phyloP scores from a whole-genome alignment of 140 eudicot species.

The Oenanthe javanica region DNA sequence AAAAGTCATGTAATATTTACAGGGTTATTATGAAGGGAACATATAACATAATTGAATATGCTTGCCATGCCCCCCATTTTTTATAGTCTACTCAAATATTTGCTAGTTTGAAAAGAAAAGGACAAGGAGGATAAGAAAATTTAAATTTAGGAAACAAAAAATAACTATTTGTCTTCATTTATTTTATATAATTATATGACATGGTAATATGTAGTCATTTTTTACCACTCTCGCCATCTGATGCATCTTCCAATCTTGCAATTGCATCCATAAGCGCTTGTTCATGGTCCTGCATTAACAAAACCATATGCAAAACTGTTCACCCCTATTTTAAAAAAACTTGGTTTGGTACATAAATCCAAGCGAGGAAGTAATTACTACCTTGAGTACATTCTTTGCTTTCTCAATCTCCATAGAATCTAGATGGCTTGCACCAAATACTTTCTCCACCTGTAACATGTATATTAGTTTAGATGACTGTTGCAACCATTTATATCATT shows the following conservation, averaged over 20 bases:
- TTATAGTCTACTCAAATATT: not conserved
- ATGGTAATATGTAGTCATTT: conserved; percentile 23
- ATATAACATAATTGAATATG: not conserved
- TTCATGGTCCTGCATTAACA: conserved; percentile 71
- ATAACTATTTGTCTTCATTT: not conserved
- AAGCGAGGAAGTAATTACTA: not conserved
- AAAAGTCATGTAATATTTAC: not conserved
- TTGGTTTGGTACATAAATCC: not conserved
- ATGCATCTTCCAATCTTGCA: conserved; percentile 70
- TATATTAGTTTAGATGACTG: not conserved
- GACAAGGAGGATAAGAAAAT: not conserved
- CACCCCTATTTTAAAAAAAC: not conserved
- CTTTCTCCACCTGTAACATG: conserved; percentile 61
- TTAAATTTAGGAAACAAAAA: not conserved
- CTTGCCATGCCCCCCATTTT: not conserved
- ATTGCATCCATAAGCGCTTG: conserved; percentile 74
- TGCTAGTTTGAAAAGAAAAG: not conserved
- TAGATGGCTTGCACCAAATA: conserved; percentile 57
- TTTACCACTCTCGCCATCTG: conserved; percentile 95
- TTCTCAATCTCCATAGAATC: conserved; percentile 83
- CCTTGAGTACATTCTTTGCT: conserved; percentile 68
- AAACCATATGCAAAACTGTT: not conserved
- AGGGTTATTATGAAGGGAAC: not conserved
- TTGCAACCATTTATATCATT: not conserved
- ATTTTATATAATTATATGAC: conserved; percentile 17